Base-by-base conservation (phyloP, 768 basidiomycete genomes). In the Amanita rubescens region DNA sequence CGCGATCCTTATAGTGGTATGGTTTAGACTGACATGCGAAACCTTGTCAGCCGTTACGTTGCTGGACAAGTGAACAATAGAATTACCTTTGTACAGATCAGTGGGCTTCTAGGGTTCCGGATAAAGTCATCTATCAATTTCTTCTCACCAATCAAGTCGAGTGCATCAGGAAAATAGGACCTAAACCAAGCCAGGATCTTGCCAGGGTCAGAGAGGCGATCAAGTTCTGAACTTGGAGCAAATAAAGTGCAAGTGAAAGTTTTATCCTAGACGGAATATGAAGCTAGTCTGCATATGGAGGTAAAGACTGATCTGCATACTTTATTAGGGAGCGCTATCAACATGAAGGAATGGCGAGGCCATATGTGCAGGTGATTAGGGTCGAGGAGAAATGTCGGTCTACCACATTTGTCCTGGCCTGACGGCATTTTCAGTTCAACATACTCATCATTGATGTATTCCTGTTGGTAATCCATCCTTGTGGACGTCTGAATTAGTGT, bases 281-380 rank as follows among this genome's bases (percentile, higher is more conserved):
- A 19, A 5, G n/a, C 32, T 37, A 39, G 19, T 37, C 63, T 62
- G 55, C 60, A 62, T 62, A 58, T 56, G 58, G 55, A 53, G 47
- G 46, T 47, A 62, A 57, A 30, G 8, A 30, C 27, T 58, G 49
- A 59, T 58, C 63, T 55, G 65, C 73, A 71, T 72, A 95, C 95
- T 79, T 90, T 86, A 76, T 99, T 99, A 60, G 95, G 94, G 54
- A 99, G 83, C 19, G 93, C 95, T 63, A 99, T 97, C 63, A 99
- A 82, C 95, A 99, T 99, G 78, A 98, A 98, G 44, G 93, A 91
- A 69, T 94, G 90, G 65, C 95, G 87, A 59, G 95, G 96, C 95
- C 95, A 99, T 63, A 99, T 97, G 73, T 99, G 95, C 60, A 99
- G 84, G 70, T 98, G 90, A 69, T 89, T 87, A 62, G 90, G 89